A percentile compares a stretch with the other conserved stretches of the same genome.
Conservation (phyloP, 1,284 basidiomycete genomes). For the Clitocybe nebularis region DNA sequence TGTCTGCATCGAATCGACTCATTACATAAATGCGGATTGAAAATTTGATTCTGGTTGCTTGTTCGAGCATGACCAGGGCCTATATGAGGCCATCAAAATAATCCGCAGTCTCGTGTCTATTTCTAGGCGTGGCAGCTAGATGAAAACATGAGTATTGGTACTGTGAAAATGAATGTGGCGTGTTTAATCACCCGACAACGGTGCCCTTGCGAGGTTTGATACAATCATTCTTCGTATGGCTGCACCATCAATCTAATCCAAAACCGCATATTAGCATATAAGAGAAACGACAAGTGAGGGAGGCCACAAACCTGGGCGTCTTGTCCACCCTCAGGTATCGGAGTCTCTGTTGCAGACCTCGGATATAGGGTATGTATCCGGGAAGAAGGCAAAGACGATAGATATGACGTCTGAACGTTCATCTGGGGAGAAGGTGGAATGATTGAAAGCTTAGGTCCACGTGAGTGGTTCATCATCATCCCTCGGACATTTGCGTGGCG, state of each 20-base stretch:
- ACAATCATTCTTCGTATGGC: constrained; percentile 30
- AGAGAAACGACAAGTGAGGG: not conserved
- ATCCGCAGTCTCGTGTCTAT: not conserved
- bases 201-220: constrained; percentile 22
- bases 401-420: constrained; percentile 5
- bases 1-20: no score
- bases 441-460: constrained; percentile 13
- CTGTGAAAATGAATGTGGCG: no score
- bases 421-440: constrained; percentile 15
- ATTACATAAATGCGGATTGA: no score
- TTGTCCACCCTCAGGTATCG: no score
- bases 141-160: no score
- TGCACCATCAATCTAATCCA: constrained; percentile 18
- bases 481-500: constrained; percentile 10
- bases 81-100: not conserved
- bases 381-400: constrained; percentile 7
- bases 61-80: no score
- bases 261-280: not conserved
- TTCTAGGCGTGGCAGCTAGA: no score
- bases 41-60: no score
- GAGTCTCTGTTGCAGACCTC: not conserved
- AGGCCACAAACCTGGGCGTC: no score
- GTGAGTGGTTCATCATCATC: constrained; percentile 14
- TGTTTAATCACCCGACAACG: constrained; percentile 17
- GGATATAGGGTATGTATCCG: constrained; percentile 3